These are phyloP conservation scores for Blastobotrys attinorum DNA, from an alignment of 805 yeast genomes.

Conservation along the genomic window DNA sequence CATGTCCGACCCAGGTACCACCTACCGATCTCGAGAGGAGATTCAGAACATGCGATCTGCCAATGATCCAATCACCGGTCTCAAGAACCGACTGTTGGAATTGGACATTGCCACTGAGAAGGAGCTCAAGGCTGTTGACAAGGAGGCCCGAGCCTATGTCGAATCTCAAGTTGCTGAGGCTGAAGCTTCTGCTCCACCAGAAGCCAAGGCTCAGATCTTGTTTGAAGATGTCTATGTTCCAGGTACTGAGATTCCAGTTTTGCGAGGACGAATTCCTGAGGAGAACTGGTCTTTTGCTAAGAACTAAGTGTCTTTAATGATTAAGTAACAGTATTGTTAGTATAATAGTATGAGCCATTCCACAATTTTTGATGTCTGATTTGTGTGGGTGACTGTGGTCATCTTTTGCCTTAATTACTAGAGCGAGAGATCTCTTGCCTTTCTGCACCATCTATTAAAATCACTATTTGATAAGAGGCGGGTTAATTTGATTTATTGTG, in stretches of 20 bases:
- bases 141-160: conserved; percentile 91
- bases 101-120: conserved; percentile 84
- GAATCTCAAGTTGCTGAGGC: conserved; percentile 93
- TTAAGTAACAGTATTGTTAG: no score
- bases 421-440: no score
- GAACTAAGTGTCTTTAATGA: no score
- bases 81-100: conserved; percentile 79
- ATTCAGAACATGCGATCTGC: conserved; percentile 98
- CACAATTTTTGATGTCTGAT: no score
- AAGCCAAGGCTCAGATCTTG: conserved; percentile 86
- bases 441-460: background rate
- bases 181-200: conserved; percentile 91
- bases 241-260: conserved; percentile 85
- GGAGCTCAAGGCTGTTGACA: conserved; percentile 89
- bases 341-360: no score
- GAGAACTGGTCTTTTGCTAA: conserved; percentile 77
- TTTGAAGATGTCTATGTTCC: conserved; percentile 95
- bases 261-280: conserved; percentile 95
- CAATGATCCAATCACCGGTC: conserved; percentile 96
- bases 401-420: no score
- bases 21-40: conserved; percentile 99
- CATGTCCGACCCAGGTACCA: conserved; percentile 99
- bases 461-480: no score
- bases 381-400: no score
- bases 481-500: no score